Conservation (phyloP, 768 basidiomycete species). For the Leccinellum luteum region DNA sequence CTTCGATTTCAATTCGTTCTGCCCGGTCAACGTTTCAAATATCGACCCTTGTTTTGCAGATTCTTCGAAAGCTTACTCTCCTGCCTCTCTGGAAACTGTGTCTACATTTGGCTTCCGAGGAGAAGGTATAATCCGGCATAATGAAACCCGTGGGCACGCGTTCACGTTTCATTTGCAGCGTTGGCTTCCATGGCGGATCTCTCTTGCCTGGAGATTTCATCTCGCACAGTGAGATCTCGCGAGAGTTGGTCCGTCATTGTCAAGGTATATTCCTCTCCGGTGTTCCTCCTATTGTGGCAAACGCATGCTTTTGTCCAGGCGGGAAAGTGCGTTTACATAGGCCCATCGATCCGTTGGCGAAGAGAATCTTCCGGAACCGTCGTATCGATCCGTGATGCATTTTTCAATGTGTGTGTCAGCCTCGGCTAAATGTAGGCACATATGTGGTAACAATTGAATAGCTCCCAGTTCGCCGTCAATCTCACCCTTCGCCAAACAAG, state of each 20-base stretch:
- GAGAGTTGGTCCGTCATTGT: constrained; percentile 76
- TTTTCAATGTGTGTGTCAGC: constrained; percentile 67
- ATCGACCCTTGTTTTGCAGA: constrained; percentile 38
- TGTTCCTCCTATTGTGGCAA: not conserved
- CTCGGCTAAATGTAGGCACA: not conserved
- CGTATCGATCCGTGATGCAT: constrained; percentile 84
- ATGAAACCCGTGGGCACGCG: constrained; percentile 2
- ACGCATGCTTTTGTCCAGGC: constrained; percentile 41
- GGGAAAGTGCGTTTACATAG: constrained; percentile 63
- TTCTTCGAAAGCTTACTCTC: constrained; percentile 68
- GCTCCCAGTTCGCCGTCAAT: constrained; percentile 78
- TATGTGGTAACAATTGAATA: constrained; percentile 27
- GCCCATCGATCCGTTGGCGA: constrained; percentile 73
- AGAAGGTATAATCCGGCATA: constrained; percentile 60
- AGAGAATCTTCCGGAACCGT: constrained; percentile 74
- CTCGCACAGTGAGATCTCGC: constrained; percentile 59
- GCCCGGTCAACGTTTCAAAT: not conserved
- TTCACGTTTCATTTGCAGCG: constrained; percentile 44
- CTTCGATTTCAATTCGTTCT: not conserved
- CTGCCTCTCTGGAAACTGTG: constrained; percentile 46
- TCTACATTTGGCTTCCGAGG: constrained; percentile 89
- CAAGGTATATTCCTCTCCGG: constrained; percentile 49
- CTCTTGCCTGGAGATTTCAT: constrained; percentile 77
- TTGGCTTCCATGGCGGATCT: constrained; percentile 81
- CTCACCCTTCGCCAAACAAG: constrained; percentile 58